A percentile compares a stretch with the other conserved stretches of the same genome.
These are phyloP conservation scores for Scedosporium dehoogii DNA, from an alignment of 2,329 filamentous ascomycete genomes.

Conservation along the genomic window DNA sequence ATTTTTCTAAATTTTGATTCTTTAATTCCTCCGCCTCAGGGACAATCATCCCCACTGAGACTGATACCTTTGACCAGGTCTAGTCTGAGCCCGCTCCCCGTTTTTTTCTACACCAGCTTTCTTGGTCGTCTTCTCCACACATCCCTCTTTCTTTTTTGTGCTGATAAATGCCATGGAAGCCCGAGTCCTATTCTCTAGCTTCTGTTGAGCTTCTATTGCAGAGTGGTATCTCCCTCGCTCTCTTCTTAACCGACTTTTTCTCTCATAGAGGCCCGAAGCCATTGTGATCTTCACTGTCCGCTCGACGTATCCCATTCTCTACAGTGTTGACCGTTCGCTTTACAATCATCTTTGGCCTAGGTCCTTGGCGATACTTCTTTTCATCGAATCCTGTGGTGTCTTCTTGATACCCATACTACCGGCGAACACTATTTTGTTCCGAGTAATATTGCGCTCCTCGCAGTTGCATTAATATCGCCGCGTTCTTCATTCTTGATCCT, in stretches of 20 bases:
- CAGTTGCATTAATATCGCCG: neutral
- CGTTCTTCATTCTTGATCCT: neutral
- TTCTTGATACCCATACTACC: neutral
- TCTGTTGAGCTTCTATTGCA: neutral
- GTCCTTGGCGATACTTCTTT: neutral
- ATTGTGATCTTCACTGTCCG: too few species aligned
- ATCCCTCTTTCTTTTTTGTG: neutral
- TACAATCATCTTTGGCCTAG: neutral
- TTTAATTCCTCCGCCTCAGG: neutral
- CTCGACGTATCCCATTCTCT: neutral
- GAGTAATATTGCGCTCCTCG: too few species aligned
- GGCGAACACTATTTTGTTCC: neutral
- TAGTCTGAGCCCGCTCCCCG: too few species aligned
- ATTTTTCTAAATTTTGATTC: neutral
- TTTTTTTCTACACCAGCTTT: neutral
- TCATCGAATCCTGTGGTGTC: neutral
- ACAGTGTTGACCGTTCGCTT: neutral
- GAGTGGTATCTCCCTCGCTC: neutral
- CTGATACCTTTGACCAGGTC: neutral
- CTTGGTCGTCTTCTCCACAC: neutral
- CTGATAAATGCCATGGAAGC: neutral
- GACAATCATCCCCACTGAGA: neutral
- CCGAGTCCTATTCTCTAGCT: neutral
- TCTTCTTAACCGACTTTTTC: neutral
- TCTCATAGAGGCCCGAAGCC: too few species aligned